Percentiles rank a stretch among this genome's conserved stretches.
Conservation (phyloP, 306 rosid species). For the Rubus idaeus region DNA sequence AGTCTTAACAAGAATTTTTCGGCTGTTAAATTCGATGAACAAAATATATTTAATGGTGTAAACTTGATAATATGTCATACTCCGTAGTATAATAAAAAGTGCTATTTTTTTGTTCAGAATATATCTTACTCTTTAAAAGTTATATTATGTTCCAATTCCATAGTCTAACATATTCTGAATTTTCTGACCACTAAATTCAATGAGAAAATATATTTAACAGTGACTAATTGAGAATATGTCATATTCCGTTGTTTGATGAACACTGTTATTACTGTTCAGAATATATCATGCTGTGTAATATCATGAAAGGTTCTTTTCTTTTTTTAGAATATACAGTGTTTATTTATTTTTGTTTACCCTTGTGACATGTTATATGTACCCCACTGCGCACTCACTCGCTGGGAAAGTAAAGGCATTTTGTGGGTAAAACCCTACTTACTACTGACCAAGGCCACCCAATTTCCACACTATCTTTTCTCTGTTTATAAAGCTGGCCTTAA, state of each 20-base stretch:
- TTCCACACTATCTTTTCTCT: slow-evolving; percentile 19
- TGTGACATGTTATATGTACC: slow-evolving; percentile 55
- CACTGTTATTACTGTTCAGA: no score
- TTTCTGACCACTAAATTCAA: no score
- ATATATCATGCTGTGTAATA: no score
- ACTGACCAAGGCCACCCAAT: slow-evolving; percentile 1
- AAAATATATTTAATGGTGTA: neutral
- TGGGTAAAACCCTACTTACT: slow-evolving; percentile 53
- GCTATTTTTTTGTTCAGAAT: neutral
- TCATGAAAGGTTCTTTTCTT: no score
- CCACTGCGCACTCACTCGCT: slow-evolving; percentile 71
- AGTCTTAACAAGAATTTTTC: neutral
- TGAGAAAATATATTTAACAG: no score
- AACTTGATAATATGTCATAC: neutral
- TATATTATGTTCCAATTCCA: no score
- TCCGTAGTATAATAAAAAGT: neutral
- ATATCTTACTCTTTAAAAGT: no score
- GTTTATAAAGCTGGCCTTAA: slow-evolving; percentile 61
- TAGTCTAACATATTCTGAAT: no score
- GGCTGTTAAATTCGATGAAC: neutral
- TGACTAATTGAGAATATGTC: no score
- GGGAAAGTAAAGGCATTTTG: slow-evolving; percentile 60
- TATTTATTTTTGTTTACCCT: slow-evolving; percentile 28
- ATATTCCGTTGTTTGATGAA: no score
- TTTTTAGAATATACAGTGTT: neutral